Evolutionary conservation across 768 basidiomycete genomes (phyloP).

Genomic region (Serendipita indica): DNA sequence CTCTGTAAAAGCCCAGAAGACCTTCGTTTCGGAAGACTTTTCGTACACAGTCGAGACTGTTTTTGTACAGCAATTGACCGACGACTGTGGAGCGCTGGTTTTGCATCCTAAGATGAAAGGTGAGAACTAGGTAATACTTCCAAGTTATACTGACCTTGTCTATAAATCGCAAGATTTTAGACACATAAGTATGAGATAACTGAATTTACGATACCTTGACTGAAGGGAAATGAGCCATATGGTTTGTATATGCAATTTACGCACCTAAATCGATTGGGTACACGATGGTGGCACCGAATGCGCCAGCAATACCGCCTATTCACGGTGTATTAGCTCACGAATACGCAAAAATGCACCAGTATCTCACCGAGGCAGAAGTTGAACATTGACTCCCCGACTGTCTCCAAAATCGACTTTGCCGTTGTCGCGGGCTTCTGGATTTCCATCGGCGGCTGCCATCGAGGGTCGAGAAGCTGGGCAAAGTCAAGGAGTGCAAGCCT

Average conservation of each 20-base stretch:
- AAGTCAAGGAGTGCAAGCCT: constrained; percentile 82
- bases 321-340: background rate
- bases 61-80: constrained; percentile 92
- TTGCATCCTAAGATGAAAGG: constrained; percentile 54
- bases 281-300: constrained; percentile 91
- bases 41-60: constrained; percentile 82
- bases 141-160: background rate
- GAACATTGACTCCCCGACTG: constrained; percentile 58
- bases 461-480: constrained; percentile 80
- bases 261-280: constrained; percentile 90
- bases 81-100: constrained; percentile 95
- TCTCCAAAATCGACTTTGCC: constrained; percentile 34
- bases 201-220: constrained; percentile 59
- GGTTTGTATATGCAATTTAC: constrained; percentile 21
- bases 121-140: background rate
- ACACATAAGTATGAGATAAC: background rate
- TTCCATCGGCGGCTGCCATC: constrained; percentile 63
- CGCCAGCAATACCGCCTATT: constrained; percentile 57
- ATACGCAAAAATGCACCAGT: background rate
- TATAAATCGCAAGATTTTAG: background rate
- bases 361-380: constrained; percentile 67
- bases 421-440: constrained; percentile 17
- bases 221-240: constrained; percentile 21
- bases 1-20: constrained; percentile 88
- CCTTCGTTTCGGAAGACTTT: constrained; percentile 96